Evolutionary conservation across 441 rosid genomes (phyloP).

Genomic region (Pelargonium australe): DNA sequence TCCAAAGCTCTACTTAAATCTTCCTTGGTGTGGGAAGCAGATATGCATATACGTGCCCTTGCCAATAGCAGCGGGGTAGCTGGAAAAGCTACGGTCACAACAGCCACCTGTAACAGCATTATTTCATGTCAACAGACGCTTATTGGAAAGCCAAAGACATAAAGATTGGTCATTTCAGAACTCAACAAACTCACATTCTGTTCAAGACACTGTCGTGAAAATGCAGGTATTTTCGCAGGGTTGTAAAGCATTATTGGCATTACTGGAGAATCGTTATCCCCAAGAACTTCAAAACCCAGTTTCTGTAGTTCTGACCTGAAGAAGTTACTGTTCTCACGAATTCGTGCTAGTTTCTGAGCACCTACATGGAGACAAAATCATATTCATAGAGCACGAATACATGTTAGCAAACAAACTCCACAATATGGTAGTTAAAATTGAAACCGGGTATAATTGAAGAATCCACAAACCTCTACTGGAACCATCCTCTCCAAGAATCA

Average conservation of each 20-base stretch:
- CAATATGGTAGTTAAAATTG: not conserved
- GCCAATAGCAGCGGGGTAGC: slow-evolving; percentile 80
- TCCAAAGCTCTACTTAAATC: slow-evolving; percentile 66
- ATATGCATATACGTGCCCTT: slow-evolving; percentile 85
- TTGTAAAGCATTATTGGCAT: slow-evolving; percentile 95
- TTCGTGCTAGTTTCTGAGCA: slow-evolving; percentile 74
- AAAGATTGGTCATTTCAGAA: not conserved
- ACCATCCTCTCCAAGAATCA: slow-evolving; percentile 82
- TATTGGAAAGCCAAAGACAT: not conserved
- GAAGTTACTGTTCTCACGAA: slow-evolving; percentile 86
- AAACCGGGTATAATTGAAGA: not conserved
- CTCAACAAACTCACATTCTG: slow-evolving; percentile 41
- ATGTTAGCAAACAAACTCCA: not conserved
- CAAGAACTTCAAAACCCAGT: slow-evolving; percentile 92
- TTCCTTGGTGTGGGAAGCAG: slow-evolving; percentile 78
- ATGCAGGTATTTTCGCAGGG: slow-evolving; percentile 85
- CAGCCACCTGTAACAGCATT: slow-evolving; percentile 49
- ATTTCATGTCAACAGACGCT: not conserved
- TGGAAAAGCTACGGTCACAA: slow-evolving; percentile 76
- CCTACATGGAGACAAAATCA: slow-evolving; percentile 32
- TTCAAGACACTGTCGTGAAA: slow-evolving; percentile 76
- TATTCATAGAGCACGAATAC: not conserved
- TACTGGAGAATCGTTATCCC: slow-evolving; percentile 84
- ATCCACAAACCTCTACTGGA: slow-evolving; percentile 53
- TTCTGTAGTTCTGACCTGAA: slow-evolving; percentile 77